Evolutionary conservation across 140 eudicot genomes (phyloP).

Genomic region (Anethum foeniculum): DNA sequence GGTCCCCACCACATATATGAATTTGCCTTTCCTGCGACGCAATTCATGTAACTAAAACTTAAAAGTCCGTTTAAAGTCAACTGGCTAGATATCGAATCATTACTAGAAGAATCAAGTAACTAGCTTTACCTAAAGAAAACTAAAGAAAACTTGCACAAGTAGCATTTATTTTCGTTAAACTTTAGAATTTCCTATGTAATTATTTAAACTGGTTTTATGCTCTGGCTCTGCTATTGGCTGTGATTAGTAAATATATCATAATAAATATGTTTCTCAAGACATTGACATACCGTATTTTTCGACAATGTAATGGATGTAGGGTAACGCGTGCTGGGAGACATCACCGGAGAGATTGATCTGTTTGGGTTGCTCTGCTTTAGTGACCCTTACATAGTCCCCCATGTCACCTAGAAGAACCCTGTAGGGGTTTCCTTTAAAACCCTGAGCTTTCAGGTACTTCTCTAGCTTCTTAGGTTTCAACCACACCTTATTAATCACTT

Average conservation of each 20-base stretch:
- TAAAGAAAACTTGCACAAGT: background rate
- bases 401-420: conserved; percentile 7
- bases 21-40: conserved; percentile 19
- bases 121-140: background rate
- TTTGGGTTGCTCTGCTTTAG: background rate
- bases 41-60: background rate
- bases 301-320: conserved; percentile 11
- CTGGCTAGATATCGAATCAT: background rate
- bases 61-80: background rate
- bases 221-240: background rate
- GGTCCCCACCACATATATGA: conserved; percentile 36
- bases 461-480: conserved; percentile 12
- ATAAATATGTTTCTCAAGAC: background rate
- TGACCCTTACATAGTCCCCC: background rate
- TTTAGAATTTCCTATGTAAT: background rate
- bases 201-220: background rate
- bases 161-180: background rate
- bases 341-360: background rate
- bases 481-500: conserved; percentile 1
- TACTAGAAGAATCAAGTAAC: background rate
- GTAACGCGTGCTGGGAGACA: conserved; percentile 7
- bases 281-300: background rate
- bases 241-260: background rate
- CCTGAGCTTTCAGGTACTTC: conserved; percentile 12
- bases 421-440: conserved; percentile 15